Evolutionary conservation across 352 stramenopile genomes (phyloP), one percentile per base, ranked within the genome.

Genomic region (Phytophthora nicotianae): DNA sequence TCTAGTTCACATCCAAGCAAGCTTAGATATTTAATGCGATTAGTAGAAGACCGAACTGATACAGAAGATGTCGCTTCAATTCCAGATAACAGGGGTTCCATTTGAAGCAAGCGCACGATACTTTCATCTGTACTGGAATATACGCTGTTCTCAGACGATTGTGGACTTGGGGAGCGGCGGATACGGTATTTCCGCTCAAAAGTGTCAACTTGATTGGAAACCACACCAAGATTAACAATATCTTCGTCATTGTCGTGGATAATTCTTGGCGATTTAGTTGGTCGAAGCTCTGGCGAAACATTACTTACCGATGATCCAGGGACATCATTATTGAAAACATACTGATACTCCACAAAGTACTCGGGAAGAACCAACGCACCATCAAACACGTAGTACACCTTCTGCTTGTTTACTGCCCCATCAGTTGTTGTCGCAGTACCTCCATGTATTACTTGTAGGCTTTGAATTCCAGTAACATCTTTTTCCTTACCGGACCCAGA

Each of bases 311-410:
- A 52, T 11, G 64, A 60, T 23, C 32, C 19, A 49, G 38, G 33
- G 16, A 17, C 32, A 43, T 37, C 42, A 14, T 55, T 58, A 10
- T 50, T 52, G n/a, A 69, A 3, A 19, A 42, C 40, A 48, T 93
- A 96, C 27, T 94, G 66, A 51, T 90, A 96, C 50, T 95, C 83
- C 19, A 97, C 82, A 19, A 97, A 66, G 50, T 95, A 97, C 62
- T 96, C 89, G 1, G 89, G 89, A 10, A 97, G 65, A 23, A 94
- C 67, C 8, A 96, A 57, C 1, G 75, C 74, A 24, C 83, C 83
- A 72, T 97, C 88, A 49, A 96, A 89, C 41, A 94, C 48, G 43
- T 89, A 92, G 49, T 91, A 96, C 19, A 86, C 52, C 7, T 81
- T 90, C 60, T 93, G 83, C 71, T 78, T 48, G 55, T 56, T 73